These are phyloP conservation scores for Alternaria novae-zelandiae DNA, from an alignment of 2,329 filamentous ascomycete genomes.

Conservation along the genomic window DNA sequence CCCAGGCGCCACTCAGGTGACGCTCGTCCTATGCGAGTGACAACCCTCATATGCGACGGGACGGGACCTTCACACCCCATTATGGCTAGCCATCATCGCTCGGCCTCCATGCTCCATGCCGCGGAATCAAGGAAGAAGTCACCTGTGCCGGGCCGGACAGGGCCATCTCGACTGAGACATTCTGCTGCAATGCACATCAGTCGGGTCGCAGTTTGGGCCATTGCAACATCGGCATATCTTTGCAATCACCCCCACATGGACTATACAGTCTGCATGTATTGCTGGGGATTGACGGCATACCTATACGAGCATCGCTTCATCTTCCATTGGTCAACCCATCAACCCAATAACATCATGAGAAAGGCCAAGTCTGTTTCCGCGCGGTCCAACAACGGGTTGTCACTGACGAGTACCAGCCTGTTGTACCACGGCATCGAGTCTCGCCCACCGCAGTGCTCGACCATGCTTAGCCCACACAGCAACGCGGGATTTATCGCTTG, in stretches of 20 bases:
- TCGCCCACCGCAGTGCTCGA: constrained; percentile 9
- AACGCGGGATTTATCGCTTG: not conserved
- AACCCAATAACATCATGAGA: constrained; percentile 1
- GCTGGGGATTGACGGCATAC: not conserved
- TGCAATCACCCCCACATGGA: constrained; percentile 6
- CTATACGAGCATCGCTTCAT: constrained; percentile 6
- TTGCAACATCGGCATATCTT: constrained; percentile 7
- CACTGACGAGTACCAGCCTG: not conserved
- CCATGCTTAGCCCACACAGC: constrained; percentile 13
- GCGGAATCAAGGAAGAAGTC: constrained; percentile 3
- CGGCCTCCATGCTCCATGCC: constrained; percentile 8
- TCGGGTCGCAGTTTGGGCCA: constrained; percentile 10
- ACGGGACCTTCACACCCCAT: not conserved
- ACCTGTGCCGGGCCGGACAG: constrained; percentile 9
- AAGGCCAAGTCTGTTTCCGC: constrained; percentile 1
- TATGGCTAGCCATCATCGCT: constrained; percentile 1
- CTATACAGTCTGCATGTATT: constrained; percentile 7
- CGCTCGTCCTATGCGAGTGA: constrained; percentile 20
- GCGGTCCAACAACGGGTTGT: not conserved
- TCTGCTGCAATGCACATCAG: constrained; percentile 11
- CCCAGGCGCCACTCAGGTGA: constrained; percentile 21
- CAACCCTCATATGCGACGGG: constrained; percentile 6
- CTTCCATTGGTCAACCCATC: constrained; percentile 11
- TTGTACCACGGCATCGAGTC: not conserved
- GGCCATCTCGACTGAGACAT: constrained; percentile 19